Evolutionary conservation across 2,329 filamentous ascomycete species (phyloP).

Genomic region (Grosmannia huntii): DNA sequence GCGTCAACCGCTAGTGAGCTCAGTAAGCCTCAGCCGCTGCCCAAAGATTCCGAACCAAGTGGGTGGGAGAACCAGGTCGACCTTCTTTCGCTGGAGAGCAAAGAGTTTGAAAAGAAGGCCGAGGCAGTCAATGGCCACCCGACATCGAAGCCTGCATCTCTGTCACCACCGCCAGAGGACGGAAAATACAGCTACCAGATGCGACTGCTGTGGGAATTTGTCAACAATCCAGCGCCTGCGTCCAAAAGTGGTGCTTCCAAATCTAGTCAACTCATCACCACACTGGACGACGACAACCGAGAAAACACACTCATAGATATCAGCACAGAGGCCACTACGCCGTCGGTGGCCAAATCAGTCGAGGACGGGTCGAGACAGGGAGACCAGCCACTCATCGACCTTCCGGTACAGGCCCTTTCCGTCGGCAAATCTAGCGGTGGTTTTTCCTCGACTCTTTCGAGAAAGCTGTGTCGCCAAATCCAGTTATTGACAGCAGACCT

Average conservation of each 20-base stretch:
- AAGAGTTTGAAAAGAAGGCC: not conserved
- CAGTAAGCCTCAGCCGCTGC: not conserved
- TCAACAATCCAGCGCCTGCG: not conserved
- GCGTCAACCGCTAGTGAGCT: no score
- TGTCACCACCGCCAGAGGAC: not conserved
- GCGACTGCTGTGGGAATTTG: conserved; percentile 9
- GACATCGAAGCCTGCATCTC: not conserved
- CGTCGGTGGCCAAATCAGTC: not conserved
- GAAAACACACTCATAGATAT: not conserved
- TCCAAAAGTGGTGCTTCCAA: not conserved
- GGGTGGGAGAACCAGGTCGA: not conserved
- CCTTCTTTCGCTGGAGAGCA: not conserved
- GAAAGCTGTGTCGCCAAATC: not conserved
- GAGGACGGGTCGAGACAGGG: not conserved
- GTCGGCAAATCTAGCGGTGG: not conserved
- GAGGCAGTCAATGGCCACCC: not conserved
- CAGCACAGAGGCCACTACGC: not conserved
- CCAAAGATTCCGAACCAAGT: not conserved
- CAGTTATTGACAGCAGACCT: conserved; percentile 9
- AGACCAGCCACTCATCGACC: not conserved
- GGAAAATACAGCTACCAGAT: conserved; percentile 6
- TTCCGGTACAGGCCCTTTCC: not conserved
- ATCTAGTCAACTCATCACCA: not conserved
- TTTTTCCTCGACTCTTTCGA: not conserved
- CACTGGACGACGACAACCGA: conserved; percentile 2